Evolutionary conservation across 306 rosid species (phyloP).

Genomic region (Inga laurina): DNA sequence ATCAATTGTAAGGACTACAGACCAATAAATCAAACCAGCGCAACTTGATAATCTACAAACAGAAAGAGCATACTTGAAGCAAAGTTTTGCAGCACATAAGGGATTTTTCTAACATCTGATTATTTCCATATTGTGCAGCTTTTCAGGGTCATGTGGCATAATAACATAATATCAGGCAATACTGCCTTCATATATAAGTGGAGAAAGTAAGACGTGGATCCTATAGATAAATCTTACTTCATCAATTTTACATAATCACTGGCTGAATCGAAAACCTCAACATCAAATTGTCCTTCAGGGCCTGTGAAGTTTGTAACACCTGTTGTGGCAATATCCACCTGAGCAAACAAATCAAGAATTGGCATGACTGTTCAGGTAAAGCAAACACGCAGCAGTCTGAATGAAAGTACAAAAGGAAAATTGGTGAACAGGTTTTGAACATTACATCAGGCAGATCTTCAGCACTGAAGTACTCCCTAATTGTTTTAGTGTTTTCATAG

Average conservation of each 20-base stretch:
- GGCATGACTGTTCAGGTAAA: constrained; percentile 28
- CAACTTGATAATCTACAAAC: constrained; percentile 5
- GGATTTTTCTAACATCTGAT: constrained; percentile 16
- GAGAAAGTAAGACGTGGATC: constrained; percentile 22
- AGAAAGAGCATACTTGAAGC: constrained; percentile 22
- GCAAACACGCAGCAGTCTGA: not conserved
- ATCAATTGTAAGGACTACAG: constrained; percentile 6
- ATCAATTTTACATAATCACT: constrained; percentile 83
- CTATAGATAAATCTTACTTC: constrained; percentile 62
- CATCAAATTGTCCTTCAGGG: constrained; percentile 94
- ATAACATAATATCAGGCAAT: constrained; percentile 11
- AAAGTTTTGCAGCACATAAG: constrained; percentile 21
- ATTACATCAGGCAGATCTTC: constrained; percentile 84
- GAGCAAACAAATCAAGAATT: constrained; percentile 31
- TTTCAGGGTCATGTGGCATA: constrained; percentile 26
- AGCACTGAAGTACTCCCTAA: constrained; percentile 80
- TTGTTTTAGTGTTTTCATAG: constrained; percentile 78
- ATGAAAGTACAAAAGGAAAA: constrained; percentile 17
- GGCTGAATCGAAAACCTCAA: constrained; percentile 97
- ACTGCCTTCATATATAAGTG: constrained; percentile 13
- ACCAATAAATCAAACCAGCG: constrained; percentile 9
- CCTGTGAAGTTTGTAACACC: constrained; percentile 78
- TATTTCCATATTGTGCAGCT: constrained; percentile 26
- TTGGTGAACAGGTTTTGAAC: constrained; percentile 26
- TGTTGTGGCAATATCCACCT: constrained; percentile 74